Evolutionary conservation across 192 early-diverging fungal species (phyloP).

Genomic region (Glomus cerebriforme): DNA sequence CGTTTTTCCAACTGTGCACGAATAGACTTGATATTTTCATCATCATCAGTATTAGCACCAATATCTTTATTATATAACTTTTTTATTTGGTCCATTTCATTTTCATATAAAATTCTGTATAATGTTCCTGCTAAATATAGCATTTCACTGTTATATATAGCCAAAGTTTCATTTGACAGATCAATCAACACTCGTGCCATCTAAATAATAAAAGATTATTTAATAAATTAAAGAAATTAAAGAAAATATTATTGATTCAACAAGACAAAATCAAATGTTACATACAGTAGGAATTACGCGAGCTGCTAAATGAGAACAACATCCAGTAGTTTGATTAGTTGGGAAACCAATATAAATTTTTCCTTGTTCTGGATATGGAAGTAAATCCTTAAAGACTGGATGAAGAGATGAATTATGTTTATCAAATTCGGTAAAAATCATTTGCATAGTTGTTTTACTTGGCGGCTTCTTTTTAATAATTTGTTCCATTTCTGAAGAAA

Average conservation of each 20-base stretch:
- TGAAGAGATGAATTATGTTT: constrained; percentile 60
- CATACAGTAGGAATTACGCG: constrained; percentile 83
- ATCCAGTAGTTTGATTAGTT: constrained; percentile 90
- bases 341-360: constrained; percentile 86
- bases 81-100: constrained; percentile 66
- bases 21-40: background rate
- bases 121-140: constrained; percentile 72
- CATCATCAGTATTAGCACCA: background rate
- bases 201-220: background rate
- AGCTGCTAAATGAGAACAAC: constrained; percentile 73
- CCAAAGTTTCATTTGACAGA: constrained; percentile 80
- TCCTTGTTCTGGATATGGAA: constrained; percentile 78
- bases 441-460: constrained; percentile 61
- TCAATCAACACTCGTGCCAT: constrained; percentile 87
- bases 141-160: constrained; percentile 82
- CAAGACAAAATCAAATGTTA: background rate
- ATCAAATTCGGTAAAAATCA: constrained; percentile 74
- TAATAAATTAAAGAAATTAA: no score
- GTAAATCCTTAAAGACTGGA: constrained; percentile 70
- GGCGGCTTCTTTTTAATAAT: constrained; percentile 89
- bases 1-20: constrained; percentile 43
- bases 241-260: background rate
- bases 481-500: constrained; percentile 77
- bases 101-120: constrained; percentile 73
- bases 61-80: constrained; percentile 40